These are phyloP conservation scores for Candida corydali DNA, from an alignment of 805 yeast genomes.

Conservation along the genomic window DNA sequence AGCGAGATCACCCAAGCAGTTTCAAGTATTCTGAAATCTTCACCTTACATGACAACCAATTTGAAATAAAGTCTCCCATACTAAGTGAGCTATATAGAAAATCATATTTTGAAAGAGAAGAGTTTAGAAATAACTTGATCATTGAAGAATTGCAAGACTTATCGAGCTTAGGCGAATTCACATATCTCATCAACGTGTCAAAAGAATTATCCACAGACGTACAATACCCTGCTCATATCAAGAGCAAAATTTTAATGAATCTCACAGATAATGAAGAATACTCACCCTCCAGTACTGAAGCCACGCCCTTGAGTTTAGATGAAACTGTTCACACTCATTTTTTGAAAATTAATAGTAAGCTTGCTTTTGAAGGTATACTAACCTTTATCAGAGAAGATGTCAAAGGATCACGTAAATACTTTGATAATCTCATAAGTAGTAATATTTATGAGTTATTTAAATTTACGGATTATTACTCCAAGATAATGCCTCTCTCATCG, in stretches of 20 bases:
- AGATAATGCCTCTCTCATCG: constrained; percentile 18
- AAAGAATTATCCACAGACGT: constrained; percentile 10
- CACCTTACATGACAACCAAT: not conserved
- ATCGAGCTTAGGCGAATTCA: constrained; percentile 9
- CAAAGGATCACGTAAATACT: constrained; percentile 26
- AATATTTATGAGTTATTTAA: constrained; percentile 33
- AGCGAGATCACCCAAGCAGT: constrained; percentile 19
- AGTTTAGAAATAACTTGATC: constrained; percentile 11
- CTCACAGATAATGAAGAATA: constrained; percentile 36
- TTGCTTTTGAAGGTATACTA: constrained; percentile 25
- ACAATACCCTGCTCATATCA: constrained; percentile 9
- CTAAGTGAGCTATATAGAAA: constrained; percentile 8
- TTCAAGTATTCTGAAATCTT: constrained; percentile 14
- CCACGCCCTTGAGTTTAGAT: constrained; percentile 20
- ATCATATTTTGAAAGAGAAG: constrained; percentile 4
- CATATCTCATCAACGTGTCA: constrained; percentile 6
- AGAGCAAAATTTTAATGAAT: constrained; percentile 26
- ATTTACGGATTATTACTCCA: constrained; percentile 23
- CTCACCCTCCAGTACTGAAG: constrained; percentile 32
- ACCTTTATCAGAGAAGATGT: constrained; percentile 27
- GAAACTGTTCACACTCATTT: constrained; percentile 18
- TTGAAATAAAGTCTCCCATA: constrained; percentile 8
- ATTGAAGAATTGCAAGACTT: constrained; percentile 12
- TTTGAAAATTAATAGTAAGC: constrained; percentile 28
- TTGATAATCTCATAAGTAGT: constrained; percentile 27